Percentiles rank a stretch among this genome's conserved stretches.
Evolutionary conservation across 331 rosid genomes (phyloP).

Genomic region (Spiraea crenata): DNA sequence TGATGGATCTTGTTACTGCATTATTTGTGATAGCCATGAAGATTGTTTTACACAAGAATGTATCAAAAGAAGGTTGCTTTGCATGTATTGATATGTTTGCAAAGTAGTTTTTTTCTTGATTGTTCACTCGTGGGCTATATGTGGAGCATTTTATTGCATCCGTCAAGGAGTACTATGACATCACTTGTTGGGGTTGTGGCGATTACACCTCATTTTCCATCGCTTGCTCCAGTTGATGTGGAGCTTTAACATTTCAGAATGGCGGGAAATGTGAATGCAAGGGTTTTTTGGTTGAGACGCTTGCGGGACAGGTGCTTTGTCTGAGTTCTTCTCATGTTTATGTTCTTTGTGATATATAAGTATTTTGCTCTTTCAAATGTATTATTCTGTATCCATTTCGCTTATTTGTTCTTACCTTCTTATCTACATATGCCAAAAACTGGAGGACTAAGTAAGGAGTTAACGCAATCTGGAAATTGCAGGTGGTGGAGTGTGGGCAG

Average conservation of each 20-base stretch:
- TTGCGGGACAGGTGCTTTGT: conserved; percentile 71
- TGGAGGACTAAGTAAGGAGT: not conserved
- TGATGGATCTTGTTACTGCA: not conserved
- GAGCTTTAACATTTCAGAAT: conserved; percentile 70
- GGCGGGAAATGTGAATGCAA: conserved; percentile 41
- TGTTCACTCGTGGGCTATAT: conserved; percentile 40
- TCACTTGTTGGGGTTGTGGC: conserved; percentile 93
- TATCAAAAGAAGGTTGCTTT: not conserved
- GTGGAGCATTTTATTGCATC: conserved; percentile 52
- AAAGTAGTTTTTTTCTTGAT: conserved; percentile 17
- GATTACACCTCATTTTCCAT: conserved; percentile 62
- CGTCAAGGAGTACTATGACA: conserved; percentile 45
- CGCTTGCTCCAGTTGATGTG: conserved; percentile 81
- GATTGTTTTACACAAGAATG: not conserved
- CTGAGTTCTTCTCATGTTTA: conserved; percentile 51
- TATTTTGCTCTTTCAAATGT: conserved; percentile 2
- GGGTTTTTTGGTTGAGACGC: conserved; percentile 53
- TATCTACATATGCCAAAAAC: not conserved
- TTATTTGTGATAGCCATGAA: not conserved
- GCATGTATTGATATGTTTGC: not conserved
- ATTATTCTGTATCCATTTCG: not conserved
- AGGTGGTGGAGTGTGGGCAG: conserved; percentile 96
- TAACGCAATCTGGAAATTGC: conserved; percentile 33
- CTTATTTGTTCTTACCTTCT: not conserved
- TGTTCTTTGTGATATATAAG: conserved; percentile 74